Conservation (phyloP, 805 yeast genomes). For the Kodamaea kaohsiungensis region DNA sequence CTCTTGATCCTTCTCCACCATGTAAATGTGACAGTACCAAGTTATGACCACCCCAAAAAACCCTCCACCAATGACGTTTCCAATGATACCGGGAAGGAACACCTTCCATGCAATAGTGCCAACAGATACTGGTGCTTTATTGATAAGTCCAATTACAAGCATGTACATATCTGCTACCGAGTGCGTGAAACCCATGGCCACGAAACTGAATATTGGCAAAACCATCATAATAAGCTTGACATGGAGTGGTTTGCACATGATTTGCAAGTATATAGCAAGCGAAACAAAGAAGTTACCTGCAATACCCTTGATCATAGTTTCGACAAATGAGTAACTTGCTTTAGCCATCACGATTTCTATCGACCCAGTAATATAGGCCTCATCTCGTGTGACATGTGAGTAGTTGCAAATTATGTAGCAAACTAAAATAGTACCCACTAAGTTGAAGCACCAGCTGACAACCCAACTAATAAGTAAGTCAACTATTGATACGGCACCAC, state of each 20-base stretch:
- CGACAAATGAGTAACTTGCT: conserved; percentile 48
- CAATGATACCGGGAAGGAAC: conserved; percentile 68
- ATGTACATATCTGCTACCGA: conserved; percentile 82
- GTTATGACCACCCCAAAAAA: conserved; percentile 65
- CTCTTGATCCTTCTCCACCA: conserved; percentile 70
- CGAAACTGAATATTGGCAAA: conserved; percentile 76
- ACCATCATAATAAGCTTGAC: conserved; percentile 65
- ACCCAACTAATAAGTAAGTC: conserved; percentile 68
- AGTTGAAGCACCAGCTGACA: conserved; percentile 65
- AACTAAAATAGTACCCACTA: conserved; percentile 65
- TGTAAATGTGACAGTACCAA: conserved; percentile 70
- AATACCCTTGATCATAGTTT: conserved; percentile 67
- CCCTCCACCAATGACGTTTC: conserved; percentile 79
- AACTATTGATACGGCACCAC: conserved; percentile 67
- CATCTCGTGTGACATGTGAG: conserved; percentile 49
- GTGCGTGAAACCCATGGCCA: conserved; percentile 76
- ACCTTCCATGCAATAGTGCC: conserved; percentile 72
- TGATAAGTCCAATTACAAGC: conserved; percentile 64
- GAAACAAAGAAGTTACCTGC: conserved; percentile 81
- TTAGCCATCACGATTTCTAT: conserved; percentile 46
- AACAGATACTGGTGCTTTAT: conserved; percentile 64
- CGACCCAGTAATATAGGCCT: conserved; percentile 49
- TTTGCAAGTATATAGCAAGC: conserved; percentile 72
- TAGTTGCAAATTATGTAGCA: conserved; percentile 62
- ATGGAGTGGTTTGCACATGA: conserved; percentile 78